These are phyloP conservation scores for Tetrapisispora arboricola DNA, from an alignment of 805 yeast species.

Conservation along the genomic window DNA sequence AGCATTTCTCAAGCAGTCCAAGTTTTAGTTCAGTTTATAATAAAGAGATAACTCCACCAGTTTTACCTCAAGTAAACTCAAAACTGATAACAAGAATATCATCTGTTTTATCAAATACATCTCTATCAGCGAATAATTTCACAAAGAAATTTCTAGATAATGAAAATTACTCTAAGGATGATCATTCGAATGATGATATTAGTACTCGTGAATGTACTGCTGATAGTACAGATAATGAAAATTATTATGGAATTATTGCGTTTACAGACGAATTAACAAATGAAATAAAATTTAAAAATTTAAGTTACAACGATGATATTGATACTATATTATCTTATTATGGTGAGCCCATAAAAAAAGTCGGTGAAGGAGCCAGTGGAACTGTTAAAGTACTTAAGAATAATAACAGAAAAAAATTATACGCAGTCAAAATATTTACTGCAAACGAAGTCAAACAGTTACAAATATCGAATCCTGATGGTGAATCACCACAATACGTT, in stretches of 20 bases:
- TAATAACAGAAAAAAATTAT: slow-evolving; percentile 45
- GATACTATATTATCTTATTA: slow-evolving; percentile 46
- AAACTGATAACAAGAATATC: neutral
- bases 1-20: neutral
- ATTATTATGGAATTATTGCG: neutral
- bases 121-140: neutral
- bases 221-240: neutral
- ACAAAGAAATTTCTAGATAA: too few relatives aligned
- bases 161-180: too few relatives aligned
- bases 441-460: neutral
- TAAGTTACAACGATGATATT: slow-evolving; percentile 33
- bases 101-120: slow-evolving; percentile 1
- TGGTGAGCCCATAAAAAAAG: slow-evolving; percentile 60
- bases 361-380: slow-evolving; percentile 94
- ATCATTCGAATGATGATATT: too few relatives aligned
- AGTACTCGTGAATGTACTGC: too few relatives aligned
- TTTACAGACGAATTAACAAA: slow-evolving; percentile 2
- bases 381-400: slow-evolving; percentile 73
- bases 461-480: neutral
- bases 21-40: neutral
- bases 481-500: neutral
- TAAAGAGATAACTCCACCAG: neutral
- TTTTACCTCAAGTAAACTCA: neutral
- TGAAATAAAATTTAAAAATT: slow-evolving; percentile 18
- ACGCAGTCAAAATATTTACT: slow-evolving; percentile 75